These are phyloP conservation scores for Colletotrichum tabaci DNA, from an alignment of 2,329 filamentous ascomycete genomes.

Conservation along the genomic window DNA sequence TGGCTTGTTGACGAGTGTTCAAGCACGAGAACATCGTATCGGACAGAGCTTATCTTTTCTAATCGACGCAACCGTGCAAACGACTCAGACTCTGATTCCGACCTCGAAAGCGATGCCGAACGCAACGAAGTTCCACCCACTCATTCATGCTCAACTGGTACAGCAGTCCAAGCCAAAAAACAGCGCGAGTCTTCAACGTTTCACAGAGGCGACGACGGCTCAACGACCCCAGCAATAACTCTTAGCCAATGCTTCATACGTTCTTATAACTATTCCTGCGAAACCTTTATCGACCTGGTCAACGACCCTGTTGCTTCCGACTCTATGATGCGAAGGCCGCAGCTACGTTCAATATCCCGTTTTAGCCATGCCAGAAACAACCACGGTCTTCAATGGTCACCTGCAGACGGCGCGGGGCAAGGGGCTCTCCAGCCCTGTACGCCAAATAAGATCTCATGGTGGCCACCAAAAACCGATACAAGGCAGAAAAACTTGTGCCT, in stretches of 20 bases:
- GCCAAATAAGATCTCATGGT: conserved; percentile 41
- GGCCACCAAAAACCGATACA: conserved; percentile 44
- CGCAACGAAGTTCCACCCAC: not conserved
- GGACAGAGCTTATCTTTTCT: conserved; percentile 64
- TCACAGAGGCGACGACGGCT: conserved; percentile 64
- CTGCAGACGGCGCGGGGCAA: not conserved
- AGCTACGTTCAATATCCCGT: conserved; percentile 56
- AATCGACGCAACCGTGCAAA: not conserved
- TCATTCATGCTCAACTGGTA: not conserved
- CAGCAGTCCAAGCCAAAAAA: not conserved
- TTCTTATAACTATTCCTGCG: conserved; percentile 67
- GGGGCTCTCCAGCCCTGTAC: not conserved
- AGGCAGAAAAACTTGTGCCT: conserved; percentile 1
- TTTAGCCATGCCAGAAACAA: not conserved
- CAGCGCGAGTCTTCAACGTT: conserved; percentile 58
- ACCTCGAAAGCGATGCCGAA: not conserved
- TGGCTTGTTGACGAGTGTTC: conserved; percentile 70
- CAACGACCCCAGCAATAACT: conserved; percentile 60
- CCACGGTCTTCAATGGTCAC: not conserved
- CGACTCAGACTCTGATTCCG: conserved; percentile 43
- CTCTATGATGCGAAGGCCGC: conserved; percentile 54
- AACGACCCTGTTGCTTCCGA: conserved; percentile 59
- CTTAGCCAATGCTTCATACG: conserved; percentile 68
- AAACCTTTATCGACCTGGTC: conserved; percentile 73
- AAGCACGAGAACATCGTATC: conserved; percentile 78